Evolutionary conservation across 345 rosid genomes (phyloP).

Genomic region (Syzygium aqueum): DNA sequence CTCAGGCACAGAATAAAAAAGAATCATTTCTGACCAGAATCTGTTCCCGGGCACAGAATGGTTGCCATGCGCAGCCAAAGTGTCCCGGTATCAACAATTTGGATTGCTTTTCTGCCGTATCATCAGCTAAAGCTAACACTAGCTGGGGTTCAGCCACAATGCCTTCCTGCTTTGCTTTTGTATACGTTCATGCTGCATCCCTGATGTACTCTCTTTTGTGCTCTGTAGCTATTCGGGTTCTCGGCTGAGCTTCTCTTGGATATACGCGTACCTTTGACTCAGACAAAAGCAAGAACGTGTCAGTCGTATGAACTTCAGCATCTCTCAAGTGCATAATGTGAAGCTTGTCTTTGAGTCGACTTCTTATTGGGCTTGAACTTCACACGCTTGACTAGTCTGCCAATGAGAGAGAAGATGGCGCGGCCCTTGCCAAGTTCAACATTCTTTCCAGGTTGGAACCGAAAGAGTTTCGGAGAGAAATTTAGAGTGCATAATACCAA

Average conservation of each 20-base stretch:
- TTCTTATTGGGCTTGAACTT: conserved; percentile 79
- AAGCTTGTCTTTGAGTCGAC: conserved; percentile 5
- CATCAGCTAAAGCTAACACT: conserved; percentile 55
- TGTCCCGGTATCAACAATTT: conserved; percentile 17
- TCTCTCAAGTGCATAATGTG: neutral
- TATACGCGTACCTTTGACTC: conserved; percentile 56
- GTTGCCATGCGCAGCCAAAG: too few relatives aligned
- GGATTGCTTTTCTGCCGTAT: conserved; percentile 18
- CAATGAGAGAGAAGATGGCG: conserved; percentile 73
- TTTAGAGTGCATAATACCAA: too few relatives aligned
- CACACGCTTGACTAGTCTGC: conserved; percentile 84
- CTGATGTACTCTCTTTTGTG: conserved; percentile 68
- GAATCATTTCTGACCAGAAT: too few relatives aligned
- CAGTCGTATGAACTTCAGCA: neutral
- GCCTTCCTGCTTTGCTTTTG: conserved; percentile 60
- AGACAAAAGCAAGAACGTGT: neutral
- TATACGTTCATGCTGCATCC: conserved; percentile 60
- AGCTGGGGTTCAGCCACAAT: conserved; percentile 41
- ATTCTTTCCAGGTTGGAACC: conserved; percentile 92
- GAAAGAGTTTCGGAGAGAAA: neutral
- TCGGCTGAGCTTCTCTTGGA: conserved; percentile 65
- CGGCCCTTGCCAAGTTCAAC: conserved; percentile 89
- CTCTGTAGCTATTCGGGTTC: conserved; percentile 84
- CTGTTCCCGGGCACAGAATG: too few relatives aligned
- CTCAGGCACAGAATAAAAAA: too few relatives aligned